These are phyloP conservation scores for Thraustotheca clavata DNA, from an alignment of 352 stramenopile genomes.

Conservation along the genomic window DNA sequence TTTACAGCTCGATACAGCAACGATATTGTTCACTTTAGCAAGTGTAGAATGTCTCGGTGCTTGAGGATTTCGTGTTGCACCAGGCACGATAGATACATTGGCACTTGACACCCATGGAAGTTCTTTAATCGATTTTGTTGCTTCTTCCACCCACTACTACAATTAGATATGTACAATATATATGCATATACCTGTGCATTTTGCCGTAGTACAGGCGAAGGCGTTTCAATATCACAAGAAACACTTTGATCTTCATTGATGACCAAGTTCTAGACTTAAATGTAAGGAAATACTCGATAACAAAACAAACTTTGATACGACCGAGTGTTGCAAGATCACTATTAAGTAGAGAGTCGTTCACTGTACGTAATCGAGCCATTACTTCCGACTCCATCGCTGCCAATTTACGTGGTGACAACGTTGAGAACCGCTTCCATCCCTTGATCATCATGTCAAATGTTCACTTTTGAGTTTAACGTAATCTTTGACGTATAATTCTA, in stretches of 20 bases:
- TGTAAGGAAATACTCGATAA: neutral
- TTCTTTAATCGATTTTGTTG: constrained; percentile 33
- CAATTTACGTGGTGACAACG: constrained; percentile 52
- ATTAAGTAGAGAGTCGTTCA: constrained; percentile 63
- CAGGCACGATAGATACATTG: constrained; percentile 53
- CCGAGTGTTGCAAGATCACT: constrained; percentile 64
- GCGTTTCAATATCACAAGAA: constrained; percentile 54
- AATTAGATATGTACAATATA: neutral
- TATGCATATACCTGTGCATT: constrained; percentile 43
- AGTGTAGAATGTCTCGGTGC: constrained; percentile 66
- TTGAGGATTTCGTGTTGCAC: constrained; percentile 53
- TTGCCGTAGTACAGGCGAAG: constrained; percentile 57
- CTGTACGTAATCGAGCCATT: constrained; percentile 52
- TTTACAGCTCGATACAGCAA: constrained; percentile 91
- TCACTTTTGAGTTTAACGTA: too few species aligned
- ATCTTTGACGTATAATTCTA: too few species aligned
- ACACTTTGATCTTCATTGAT: neutral
- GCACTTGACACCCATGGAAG: constrained; percentile 72
- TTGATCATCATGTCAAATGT: constrained; percentile 5
- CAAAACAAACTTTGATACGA: constrained; percentile 50
- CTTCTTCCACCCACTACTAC: constrained; percentile 58
- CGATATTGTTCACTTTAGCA: constrained; percentile 79
- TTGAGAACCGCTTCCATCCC: neutral
- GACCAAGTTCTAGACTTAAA: neutral
- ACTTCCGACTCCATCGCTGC: constrained; percentile 71